Evolutionary conservation across 2,329 filamentous ascomycete genomes (phyloP).

Genomic region (Cryphonectria japonica): DNA sequence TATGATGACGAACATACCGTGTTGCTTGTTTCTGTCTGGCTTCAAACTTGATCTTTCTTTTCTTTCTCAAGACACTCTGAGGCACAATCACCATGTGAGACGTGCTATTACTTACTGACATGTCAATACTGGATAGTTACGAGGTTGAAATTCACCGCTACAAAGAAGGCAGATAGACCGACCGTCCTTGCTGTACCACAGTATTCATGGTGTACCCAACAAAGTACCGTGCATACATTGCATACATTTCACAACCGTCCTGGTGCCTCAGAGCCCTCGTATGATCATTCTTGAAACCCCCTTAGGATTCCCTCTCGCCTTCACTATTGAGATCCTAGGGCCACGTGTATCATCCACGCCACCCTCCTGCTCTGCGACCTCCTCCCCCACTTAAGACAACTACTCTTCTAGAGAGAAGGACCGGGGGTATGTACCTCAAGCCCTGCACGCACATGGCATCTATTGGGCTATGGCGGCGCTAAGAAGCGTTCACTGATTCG

Average conservation of each 20-base stretch:
- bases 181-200: neutral
- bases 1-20: neutral
- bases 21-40: neutral
- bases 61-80: neutral
- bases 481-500: slow-evolving; percentile 45
- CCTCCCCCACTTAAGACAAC: neutral
- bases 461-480: slow-evolving; percentile 53
- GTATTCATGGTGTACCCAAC: neutral
- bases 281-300: slow-evolving; percentile 1
- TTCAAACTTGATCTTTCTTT: neutral
- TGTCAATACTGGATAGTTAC: neutral
- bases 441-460: slow-evolving; percentile 49
- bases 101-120: neutral
- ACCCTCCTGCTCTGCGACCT: no score
- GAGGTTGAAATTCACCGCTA: neutral
- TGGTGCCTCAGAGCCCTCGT: neutral
- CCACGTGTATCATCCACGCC: slow-evolving; percentile 14
- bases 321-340: neutral
- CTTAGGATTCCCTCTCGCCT: neutral
- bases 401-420: neutral
- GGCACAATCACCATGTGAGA: neutral
- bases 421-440: neutral
- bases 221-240: slow-evolving; percentile 10
- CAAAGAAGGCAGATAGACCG: neutral
- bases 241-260: neutral